phyloP scores from a whole-genome alignment of 192 early-diverging fungal species.

The Coemansia sp. region DNA sequence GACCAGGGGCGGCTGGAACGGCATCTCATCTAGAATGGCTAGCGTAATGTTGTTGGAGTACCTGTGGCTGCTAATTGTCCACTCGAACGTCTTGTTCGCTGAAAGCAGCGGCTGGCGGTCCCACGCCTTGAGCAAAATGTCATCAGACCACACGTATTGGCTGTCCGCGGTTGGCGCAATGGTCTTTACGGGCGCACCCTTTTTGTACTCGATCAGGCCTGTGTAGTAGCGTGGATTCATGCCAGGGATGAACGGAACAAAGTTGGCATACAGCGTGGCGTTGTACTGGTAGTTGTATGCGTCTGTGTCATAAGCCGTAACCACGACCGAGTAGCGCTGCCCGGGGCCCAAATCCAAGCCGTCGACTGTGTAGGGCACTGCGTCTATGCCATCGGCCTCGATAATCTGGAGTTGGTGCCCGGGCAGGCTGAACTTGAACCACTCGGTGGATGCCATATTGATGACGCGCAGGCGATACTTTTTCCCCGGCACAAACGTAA shows the following conservation, averaged over 20 bases:
- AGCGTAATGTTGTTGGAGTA: neutral
- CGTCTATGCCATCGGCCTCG: slow-evolving; percentile 70
- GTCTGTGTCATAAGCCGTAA: neutral
- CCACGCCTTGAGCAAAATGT: slow-evolving; percentile 9
- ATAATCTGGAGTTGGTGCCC: slow-evolving; percentile 73
- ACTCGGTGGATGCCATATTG: slow-evolving; percentile 58
- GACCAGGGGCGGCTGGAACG: neutral
- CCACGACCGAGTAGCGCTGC: neutral
- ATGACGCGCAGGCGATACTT: neutral
- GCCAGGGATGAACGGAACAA: slow-evolving; percentile 34
- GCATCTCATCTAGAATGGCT: neutral
- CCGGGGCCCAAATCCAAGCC: neutral
- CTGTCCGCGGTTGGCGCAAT: neutral
- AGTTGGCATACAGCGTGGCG: neutral
- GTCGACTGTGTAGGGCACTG: slow-evolving; percentile 33
- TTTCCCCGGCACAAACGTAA: neutral
- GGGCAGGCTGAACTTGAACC: slow-evolving; percentile 70
- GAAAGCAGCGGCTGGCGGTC: slow-evolving; percentile 6
- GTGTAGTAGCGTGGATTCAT: slow-evolving; percentile 39
- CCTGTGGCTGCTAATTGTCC: neutral
- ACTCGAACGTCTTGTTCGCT: neutral
- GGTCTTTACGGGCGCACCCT: neutral
- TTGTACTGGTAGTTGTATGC: neutral
- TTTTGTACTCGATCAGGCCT: slow-evolving; percentile 7
- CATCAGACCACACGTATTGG: slow-evolving; percentile 11